Conservation (phyloP, 768 basidiomycete genomes). For the Lentinus tigrinus region DNA sequence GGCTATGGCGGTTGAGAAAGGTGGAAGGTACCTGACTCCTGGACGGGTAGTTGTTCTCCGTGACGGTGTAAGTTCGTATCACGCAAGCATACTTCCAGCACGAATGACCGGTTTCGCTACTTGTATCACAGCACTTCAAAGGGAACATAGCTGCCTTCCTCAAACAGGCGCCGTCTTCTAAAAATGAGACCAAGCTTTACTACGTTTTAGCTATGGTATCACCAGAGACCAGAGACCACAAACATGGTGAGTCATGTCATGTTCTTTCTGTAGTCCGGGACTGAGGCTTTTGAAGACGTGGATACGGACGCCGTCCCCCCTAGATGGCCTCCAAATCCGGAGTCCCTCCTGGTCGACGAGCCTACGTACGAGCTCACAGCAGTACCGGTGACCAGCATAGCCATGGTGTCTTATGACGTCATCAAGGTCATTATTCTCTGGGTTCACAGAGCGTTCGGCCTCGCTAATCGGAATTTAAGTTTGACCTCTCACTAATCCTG, state of each 20-base stretch:
- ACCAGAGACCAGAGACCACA: constrained; percentile 52
- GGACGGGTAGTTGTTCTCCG: constrained; percentile 85
- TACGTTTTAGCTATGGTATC: constrained; percentile 74
- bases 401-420: constrained; percentile 64
- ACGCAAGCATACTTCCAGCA: neutral
- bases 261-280: constrained; percentile 37
- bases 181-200: constrained; percentile 52
- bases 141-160: constrained; percentile 70
- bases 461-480: constrained; percentile 37
- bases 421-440: constrained; percentile 56
- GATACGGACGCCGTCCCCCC: constrained; percentile 63
- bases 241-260: constrained; percentile 23
- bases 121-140: constrained; percentile 64
- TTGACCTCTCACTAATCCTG: constrained; percentile 68
- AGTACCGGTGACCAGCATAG: constrained; percentile 72
- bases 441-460: neutral
- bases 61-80: constrained; percentile 63
- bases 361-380: constrained; percentile 64
- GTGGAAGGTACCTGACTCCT: constrained; percentile 60
- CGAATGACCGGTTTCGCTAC: neutral
- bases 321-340: constrained; percentile 67
- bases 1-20: constrained; percentile 57
- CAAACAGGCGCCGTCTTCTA: constrained; percentile 50
- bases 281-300: constrained; percentile 44
- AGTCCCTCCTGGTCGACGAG: constrained; percentile 45